Percentiles rank a stretch among this genome's conserved stretches.
These are phyloP conservation scores for Plectosphaerella sp. DNA, from an alignment of 2,329 filamentous ascomycete species.

Conservation along the genomic window DNA sequence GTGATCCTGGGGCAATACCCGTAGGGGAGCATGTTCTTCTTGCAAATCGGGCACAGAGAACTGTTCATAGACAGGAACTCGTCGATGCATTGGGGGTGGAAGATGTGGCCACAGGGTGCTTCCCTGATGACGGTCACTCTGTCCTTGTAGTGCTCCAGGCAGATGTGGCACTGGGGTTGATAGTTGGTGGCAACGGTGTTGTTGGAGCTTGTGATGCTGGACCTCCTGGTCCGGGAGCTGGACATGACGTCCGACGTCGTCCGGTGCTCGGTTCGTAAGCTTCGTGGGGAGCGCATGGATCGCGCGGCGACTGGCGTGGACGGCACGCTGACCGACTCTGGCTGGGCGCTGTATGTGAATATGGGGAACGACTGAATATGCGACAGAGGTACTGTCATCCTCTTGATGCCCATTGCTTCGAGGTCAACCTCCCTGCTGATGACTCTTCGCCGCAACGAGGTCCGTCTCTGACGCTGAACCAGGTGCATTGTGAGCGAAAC, in stretches of 20 bases:
- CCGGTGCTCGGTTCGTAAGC: slow-evolving; percentile 9
- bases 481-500: slow-evolving; percentile 73
- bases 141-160: slow-evolving; percentile 73
- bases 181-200: slow-evolving; percentile 49
- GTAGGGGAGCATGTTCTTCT: slow-evolving; percentile 70
- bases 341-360: slow-evolving; percentile 67
- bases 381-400: slow-evolving; percentile 68
- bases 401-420: slow-evolving; percentile 79
- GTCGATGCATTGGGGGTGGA: slow-evolving; percentile 89
- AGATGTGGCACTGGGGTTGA: slow-evolving; percentile 87
- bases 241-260: slow-evolving; percentile 5
- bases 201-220: slow-evolving; percentile 25
- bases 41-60: slow-evolving; percentile 88
- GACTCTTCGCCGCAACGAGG: slow-evolving; percentile 64
- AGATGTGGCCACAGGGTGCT: slow-evolving; percentile 87
- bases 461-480: slow-evolving; percentile 67
- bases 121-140: slow-evolving; percentile 72
- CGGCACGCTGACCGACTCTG: slow-evolving; percentile 30
- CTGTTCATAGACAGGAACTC: slow-evolving; percentile 73
- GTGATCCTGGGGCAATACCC: slow-evolving; percentile 68
- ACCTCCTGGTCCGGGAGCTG: slow-evolving; percentile 29
- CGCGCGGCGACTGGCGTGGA: slow-evolving; percentile 30
- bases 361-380: slow-evolving; percentile 72
- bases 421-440: slow-evolving; percentile 77
- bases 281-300: slow-evolving; percentile 18